phyloP scores from a whole-genome alignment of 1,139 yeast species.

The Trichomonascaceae sp. region DNA sequence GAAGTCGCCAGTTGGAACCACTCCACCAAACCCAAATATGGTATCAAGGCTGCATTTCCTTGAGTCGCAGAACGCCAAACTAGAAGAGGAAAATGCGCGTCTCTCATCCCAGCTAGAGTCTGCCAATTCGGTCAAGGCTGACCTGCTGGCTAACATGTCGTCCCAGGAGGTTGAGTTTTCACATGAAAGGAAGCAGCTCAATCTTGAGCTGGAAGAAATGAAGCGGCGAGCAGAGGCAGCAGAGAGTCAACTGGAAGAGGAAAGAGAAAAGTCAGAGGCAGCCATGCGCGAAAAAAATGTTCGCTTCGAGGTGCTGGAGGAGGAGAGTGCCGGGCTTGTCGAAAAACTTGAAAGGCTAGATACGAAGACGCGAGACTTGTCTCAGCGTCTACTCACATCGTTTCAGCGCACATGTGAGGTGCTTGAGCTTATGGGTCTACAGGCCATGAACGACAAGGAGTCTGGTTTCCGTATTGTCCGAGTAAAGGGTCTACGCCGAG shows the following conservation, averaged over 20 bases:
- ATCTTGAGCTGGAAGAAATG: conserved; percentile 37
- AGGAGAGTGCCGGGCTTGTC: conserved; percentile 7
- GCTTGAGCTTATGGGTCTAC: conserved; percentile 69
- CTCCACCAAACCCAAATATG: background rate
- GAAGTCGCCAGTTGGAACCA: too few species aligned
- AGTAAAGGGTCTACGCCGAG: conserved; percentile 20
- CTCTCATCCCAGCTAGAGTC: conserved; percentile 10
- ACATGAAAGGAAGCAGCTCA: conserved; percentile 38
- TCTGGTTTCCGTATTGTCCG: conserved; percentile 21
- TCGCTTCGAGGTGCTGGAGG: conserved; percentile 3
- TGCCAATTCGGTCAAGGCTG: conserved; percentile 36
- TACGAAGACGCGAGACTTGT: conserved; percentile 24
- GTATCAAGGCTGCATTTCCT: conserved; percentile 21
- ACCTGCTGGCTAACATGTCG: conserved; percentile 51
- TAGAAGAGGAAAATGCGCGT: background rate
- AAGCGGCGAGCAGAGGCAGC: conserved; percentile 34
- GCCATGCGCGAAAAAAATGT: conserved; percentile 4
- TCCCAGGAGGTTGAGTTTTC: conserved; percentile 48
- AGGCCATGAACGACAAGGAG: conserved; percentile 22
- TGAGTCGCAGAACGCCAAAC: conserved; percentile 23
- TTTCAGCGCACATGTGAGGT: conserved; percentile 41
- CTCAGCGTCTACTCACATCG: conserved; percentile 26
- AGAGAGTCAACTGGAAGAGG: conserved; percentile 15
- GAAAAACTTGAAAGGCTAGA: conserved; percentile 8
- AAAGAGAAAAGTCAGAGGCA: conserved; percentile 22